Base-by-base conservation (phyloP, 106 monocot genomes). In the Acanthochlamys bracteata region DNA sequence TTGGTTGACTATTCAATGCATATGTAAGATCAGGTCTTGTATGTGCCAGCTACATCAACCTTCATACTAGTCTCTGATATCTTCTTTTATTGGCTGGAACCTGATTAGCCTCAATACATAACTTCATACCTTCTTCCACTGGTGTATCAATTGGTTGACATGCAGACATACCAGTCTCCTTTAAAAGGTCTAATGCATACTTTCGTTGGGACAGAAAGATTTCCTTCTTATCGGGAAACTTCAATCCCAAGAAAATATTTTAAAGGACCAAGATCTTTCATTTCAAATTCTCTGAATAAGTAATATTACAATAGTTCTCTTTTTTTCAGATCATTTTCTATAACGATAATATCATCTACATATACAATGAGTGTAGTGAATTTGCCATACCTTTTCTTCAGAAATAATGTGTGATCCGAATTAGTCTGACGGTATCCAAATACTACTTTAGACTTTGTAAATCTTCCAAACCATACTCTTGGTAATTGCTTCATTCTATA, bases 61-160 rank as follows among this genome's bases (percentile, higher is more conserved):
- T 68, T 33, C 20, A 55, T 21, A 68, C 56, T 7, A 68, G 3
- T 57, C 57, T 56, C 15, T 68, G 68, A 41, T 68, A 68, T 57
- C 40, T 62, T 42, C 40, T 4, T 57, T 57, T 42, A 23, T 68
- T 15, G 12, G 24, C 57, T 10, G 39, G 22, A 7, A 68, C 41
- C 4, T 57, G 26, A 39, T 62, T n/a, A 43, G 2, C 19, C 10
- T 56, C 16, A 20, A 27, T 41, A 6, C 6, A 33, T 7, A 42
- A 59, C 15, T 43, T 58, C 9, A 22, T 12, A 40, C 59, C 13
- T 8, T 1, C 19, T 3, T 62, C 58, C 10, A 69, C 46, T 14
- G 41, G 58, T 2, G 43, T 59, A 19, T 58, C 12, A 41, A 41
- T 59, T 10, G 59, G 59, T 59, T 59, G 23, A 14, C 59, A 59